These are phyloP conservation scores for Thelephora aurantiotincta DNA, from an alignment of 768 basidiomycete genomes.

Conservation along the genomic window DNA sequence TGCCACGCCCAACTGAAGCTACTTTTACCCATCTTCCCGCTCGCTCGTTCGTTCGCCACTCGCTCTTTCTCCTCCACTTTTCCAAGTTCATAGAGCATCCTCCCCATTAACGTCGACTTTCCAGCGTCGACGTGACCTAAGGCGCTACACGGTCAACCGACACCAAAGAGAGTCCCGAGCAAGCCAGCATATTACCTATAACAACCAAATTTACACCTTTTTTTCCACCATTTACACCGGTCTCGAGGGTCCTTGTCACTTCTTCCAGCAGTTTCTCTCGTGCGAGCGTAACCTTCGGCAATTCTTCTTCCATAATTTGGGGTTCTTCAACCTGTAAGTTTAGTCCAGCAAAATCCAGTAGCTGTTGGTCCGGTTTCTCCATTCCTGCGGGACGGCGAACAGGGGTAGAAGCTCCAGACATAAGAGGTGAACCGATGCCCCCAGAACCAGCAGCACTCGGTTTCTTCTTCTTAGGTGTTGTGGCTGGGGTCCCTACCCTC, in stretches of 20 bases:
- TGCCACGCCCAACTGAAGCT: constrained; percentile 99
- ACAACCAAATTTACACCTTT: constrained; percentile 79
- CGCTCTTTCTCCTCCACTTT: constrained; percentile 75
- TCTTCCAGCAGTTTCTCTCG: constrained; percentile 78
- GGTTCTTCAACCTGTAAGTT: constrained; percentile 43
- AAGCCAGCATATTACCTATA: constrained; percentile 45
- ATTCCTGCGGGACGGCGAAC: constrained; percentile 9
- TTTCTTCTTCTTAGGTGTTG: constrained; percentile 25
- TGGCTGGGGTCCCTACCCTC: constrained; percentile 6
- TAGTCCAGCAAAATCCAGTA: constrained; percentile 62
- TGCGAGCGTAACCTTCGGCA: constrained; percentile 54
- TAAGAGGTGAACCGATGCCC: constrained; percentile 17
- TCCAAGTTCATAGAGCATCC: constrained; percentile 86
- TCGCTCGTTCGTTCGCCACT: constrained; percentile 77
- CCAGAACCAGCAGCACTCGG: constrained; percentile 21
- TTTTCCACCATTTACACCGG: constrained; percentile 36
- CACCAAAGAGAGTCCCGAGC: background rate
- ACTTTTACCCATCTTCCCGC: constrained; percentile 79
- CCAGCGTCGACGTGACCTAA: constrained; percentile 97
- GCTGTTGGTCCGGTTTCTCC: constrained; percentile 33
- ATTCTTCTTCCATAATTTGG: constrained; percentile 27
- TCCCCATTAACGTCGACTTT: constrained; percentile 95
- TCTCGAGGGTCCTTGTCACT: constrained; percentile 39
- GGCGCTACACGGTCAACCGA: background rate
- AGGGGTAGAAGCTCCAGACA: constrained; percentile 31